Percentiles rank a stretch among this genome's conserved stretches.
Conservation (phyloP, 306 rosid genomes). For the Psophocarpus tetragonolobus region DNA sequence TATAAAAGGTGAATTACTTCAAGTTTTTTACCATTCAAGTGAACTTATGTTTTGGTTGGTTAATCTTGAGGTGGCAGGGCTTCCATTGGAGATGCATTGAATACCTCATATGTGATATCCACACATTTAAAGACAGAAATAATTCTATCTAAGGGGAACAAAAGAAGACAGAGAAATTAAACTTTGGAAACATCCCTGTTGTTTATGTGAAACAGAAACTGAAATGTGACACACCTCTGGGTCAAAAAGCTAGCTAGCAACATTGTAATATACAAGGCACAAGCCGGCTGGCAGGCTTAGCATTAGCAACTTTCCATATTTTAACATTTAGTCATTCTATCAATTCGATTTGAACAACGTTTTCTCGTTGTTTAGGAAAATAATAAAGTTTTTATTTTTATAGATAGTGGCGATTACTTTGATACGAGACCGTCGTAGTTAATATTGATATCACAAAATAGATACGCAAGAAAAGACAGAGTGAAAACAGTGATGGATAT, state of each 20-base stretch:
- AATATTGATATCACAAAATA: neutral
- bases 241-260: neutral
- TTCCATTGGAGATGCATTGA: too few relatives aligned
- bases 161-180: too few relatives aligned
- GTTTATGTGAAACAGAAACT: neutral
- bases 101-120: neutral
- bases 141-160: too few relatives aligned
- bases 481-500: neutral
- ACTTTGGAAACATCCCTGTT: neutral
- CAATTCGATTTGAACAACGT: neutral
- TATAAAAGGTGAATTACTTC: too few relatives aligned
- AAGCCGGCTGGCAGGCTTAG: neutral
- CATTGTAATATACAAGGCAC: neutral
- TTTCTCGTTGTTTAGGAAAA: conserved; percentile 18
- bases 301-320: conserved; percentile 2
- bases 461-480: neutral
- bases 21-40: too few relatives aligned
- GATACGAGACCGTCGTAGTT: neutral
- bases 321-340: neutral
- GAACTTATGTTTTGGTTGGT: too few relatives aligned
- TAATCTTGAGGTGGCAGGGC: too few relatives aligned
- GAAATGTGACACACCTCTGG: neutral
- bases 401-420: conserved; percentile 1
- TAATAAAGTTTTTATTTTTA: too few relatives aligned
- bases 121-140: neutral